These are phyloP conservation scores for Saccharomycopsis fibuligera DNA, from an alignment of 805 yeast genomes.

Conservation along the genomic window DNA sequence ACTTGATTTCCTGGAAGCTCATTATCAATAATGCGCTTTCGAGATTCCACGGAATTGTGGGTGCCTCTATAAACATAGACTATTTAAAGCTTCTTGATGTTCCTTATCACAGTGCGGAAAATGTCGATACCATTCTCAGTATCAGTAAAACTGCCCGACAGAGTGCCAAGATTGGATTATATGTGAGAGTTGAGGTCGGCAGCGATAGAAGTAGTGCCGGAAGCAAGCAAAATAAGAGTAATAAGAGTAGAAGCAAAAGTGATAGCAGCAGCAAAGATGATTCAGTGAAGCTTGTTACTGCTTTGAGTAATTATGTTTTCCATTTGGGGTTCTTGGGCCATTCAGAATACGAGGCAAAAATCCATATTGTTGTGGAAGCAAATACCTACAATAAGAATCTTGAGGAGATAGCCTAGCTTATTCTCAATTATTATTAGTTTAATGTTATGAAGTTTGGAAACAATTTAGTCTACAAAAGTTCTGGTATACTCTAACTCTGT, in stretches of 20 bases:
- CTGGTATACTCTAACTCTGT: background rate
- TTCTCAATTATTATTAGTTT: no score
- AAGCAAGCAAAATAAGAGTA: background rate
- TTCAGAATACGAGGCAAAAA: conserved; percentile 21
- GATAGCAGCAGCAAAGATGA: conserved; percentile 23
- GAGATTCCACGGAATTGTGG: conserved; percentile 36
- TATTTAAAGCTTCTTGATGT: conserved; percentile 26
- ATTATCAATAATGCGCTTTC: conserved; percentile 31
- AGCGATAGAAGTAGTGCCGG: background rate
- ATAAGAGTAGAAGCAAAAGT: background rate
- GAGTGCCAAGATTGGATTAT: background rate
- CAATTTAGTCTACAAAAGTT: background rate
- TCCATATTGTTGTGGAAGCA: no score
- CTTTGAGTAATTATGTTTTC: conserved; percentile 21
- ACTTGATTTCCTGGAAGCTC: conserved; percentile 35
- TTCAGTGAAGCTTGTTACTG: conserved; percentile 25
- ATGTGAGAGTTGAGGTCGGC: conserved; percentile 24
- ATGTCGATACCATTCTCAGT: no score
- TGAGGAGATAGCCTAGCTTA: no score
- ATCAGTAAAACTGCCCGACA: background rate
- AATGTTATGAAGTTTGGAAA: no score
- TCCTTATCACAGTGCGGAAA: no score
- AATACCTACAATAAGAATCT: no score
- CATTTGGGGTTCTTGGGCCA: conserved; percentile 11
- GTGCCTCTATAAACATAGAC: conserved; percentile 32